phyloP scores from a whole-genome alignment of 345 rosid species.

The Hibiscus mutabilis region DNA sequence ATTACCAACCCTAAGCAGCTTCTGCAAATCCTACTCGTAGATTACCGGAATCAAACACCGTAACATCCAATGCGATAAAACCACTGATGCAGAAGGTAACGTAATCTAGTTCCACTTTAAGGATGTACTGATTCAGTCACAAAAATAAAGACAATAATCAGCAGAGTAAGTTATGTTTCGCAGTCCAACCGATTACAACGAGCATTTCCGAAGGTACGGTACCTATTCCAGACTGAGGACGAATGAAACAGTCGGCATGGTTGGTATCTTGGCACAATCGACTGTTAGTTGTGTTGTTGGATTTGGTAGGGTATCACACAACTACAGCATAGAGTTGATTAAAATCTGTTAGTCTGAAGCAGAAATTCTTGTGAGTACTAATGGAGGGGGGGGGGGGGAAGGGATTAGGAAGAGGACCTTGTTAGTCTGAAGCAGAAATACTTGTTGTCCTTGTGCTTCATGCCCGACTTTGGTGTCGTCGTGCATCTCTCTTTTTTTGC shows the following conservation, averaged over 20 bases:
- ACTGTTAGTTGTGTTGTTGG: slow-evolving; percentile 53
- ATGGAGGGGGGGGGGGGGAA: background rate
- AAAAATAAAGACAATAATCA: background rate
- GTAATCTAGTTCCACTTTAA: slow-evolving; percentile 46
- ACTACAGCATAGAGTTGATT: slow-evolving; percentile 21
- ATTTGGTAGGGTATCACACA: slow-evolving; percentile 67
- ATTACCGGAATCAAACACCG: slow-evolving; percentile 11
- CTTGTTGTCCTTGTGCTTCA: slow-evolving; percentile 43
- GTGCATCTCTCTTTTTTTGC: slow-evolving; percentile 35
- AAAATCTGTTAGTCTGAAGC: background rate
- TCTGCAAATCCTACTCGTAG: slow-evolving; percentile 13
- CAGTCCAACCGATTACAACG: background rate
- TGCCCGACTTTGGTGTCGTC: slow-evolving; percentile 14
- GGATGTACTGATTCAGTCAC: slow-evolving; percentile 42
- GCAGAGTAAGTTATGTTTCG: background rate
- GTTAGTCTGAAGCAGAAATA: too few species aligned
- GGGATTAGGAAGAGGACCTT: slow-evolving; percentile 26
- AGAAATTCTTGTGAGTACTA: background rate
- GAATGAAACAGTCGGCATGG: slow-evolving; percentile 56
- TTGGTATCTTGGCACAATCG: slow-evolving; percentile 37
- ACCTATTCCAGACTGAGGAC: slow-evolving; percentile 72
- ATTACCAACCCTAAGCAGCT: background rate
- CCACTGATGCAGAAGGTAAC: slow-evolving; percentile 58
- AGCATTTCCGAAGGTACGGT: background rate
- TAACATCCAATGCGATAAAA: slow-evolving; percentile 48